Conservation (phyloP, 2,329 filamentous ascomycete genomes). For the Ophiocordyceps unilateralis region DNA sequence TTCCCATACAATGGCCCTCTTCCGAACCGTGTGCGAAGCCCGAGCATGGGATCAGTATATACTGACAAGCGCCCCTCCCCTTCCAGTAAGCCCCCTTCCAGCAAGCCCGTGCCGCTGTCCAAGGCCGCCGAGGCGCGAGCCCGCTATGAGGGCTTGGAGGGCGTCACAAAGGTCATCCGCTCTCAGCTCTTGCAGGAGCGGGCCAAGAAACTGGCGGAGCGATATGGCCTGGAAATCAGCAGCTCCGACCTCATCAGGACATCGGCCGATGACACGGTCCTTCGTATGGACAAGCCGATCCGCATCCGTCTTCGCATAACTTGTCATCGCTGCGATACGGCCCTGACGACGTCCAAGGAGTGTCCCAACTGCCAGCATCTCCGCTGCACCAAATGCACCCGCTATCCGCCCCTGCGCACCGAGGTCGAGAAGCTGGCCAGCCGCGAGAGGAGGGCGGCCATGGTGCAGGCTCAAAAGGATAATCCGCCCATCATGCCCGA, state of each 20-base stretch:
- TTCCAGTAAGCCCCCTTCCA: no score
- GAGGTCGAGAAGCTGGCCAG: conserved; percentile 35
- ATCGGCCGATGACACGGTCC: conserved; percentile 32
- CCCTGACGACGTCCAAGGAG: conserved; percentile 55
- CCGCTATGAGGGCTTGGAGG: conserved; percentile 13
- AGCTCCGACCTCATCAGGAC: conserved; percentile 33
- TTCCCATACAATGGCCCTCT: no score
- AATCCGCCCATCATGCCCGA: conserved; percentile 35
- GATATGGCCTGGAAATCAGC: conserved; percentile 38
- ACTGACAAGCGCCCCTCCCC: no score
- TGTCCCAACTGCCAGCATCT: conserved; percentile 64
- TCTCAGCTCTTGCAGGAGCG: conserved; percentile 37
- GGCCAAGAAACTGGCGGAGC: conserved; percentile 35
- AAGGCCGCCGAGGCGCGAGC: conserved; percentile 10
- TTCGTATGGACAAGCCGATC: conserved; percentile 57
- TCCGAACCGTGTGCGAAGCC: no score
- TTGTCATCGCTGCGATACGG: conserved; percentile 66
- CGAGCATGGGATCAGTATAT: no score
- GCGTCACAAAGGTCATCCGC: conserved; percentile 25
- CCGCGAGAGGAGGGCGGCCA: conserved; percentile 30
- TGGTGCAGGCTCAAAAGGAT: conserved; percentile 37
- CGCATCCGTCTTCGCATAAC: conserved; percentile 61
- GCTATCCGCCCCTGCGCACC: conserved; percentile 51
- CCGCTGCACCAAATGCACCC: conserved; percentile 65
- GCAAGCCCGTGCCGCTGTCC: neutral